Base-by-base conservation (phyloP, 176 grass and related monocot species). In the Rhipidocladum racemiflorum region DNA sequence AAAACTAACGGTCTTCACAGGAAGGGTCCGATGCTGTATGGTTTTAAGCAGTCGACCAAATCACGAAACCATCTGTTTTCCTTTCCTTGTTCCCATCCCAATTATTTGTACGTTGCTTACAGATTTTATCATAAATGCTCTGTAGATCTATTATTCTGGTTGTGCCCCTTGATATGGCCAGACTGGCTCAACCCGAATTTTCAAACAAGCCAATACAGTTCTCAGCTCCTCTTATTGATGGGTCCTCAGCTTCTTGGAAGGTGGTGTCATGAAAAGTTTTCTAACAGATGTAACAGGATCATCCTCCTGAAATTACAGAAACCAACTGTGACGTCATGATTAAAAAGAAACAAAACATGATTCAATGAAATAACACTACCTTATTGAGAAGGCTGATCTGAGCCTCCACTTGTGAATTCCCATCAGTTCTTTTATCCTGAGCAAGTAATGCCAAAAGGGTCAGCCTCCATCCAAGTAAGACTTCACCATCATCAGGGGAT, bases 251-350 rank as follows among this genome's bases (percentile, higher is more conserved):
- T 84, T 87, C 83, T 99, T 99, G 0, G 83, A 81, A 39, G 89
- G 76, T 27, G 89, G 78, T 28, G 88, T 61, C 85, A 86, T 90
- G 44, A 99, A 99, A 86, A 99, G 83, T 72, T 86, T 91, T 82
- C 93, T 86, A 73, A 99, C 91, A 44, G 97, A 96, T 61, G 84
- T 77, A 86, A 96, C 61, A 40, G 97, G 97, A 51, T 99, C 93
- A 18, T 99, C 88, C 3, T 76, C 68, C 97, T 99, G 87, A 60
- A 85, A 89, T 81, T 77, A 85, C 9, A 87, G 40, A 80, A 86
- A 82, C 43, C 68, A 71, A 65, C 34, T 57, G 24, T 88, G 56
- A 81, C 68, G 16, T 27, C 11, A 7, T 5, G 25, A 39, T 78
- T 84, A 46, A 53, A 39, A 77, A 27, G 51, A 60, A 84, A 88